phyloP scores from a whole-genome alignment of 176 grass and related monocot species.

The Ananas comosus region DNA sequence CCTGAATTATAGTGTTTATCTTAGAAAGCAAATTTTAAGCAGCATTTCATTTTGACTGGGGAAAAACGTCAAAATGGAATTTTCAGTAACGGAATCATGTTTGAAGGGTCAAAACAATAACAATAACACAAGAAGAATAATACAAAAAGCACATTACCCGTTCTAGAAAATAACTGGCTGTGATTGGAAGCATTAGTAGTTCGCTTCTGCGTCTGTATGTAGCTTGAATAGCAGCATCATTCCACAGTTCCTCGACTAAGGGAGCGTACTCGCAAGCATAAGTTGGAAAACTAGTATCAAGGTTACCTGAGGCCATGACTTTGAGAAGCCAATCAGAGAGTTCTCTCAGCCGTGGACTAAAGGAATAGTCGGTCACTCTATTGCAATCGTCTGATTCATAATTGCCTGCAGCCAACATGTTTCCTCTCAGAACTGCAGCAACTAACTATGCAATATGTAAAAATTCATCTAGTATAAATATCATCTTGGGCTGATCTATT shows the following conservation, averaged over 20 bases:
- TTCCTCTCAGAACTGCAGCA: background rate
- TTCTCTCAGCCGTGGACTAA: conserved; percentile 55
- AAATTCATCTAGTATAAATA: background rate
- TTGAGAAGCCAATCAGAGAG: conserved; percentile 94
- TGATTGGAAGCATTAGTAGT: conserved; percentile 44
- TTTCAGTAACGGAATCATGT: no score
- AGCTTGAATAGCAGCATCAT: conserved; percentile 88
- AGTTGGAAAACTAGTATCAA: conserved; percentile 88
- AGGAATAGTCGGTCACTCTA: conserved; percentile 45
- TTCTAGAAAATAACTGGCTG: conserved; percentile 82
- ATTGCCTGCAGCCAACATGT: conserved; percentile 19
- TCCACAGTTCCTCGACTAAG: conserved; percentile 92
- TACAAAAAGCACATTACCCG: conserved; percentile 36
- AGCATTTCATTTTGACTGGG: no score
- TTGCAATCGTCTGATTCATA: conserved; percentile 20
- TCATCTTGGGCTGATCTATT: no score
- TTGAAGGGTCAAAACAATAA: no score
- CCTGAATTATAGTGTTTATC: background rate
- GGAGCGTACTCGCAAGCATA: conserved; percentile 83
- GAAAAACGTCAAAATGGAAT: no score
- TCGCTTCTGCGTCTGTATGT: conserved; percentile 67
- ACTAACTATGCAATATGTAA: background rate
- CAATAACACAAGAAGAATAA: background rate
- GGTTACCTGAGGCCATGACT: conserved; percentile 77
- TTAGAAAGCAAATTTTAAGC: background rate